These are phyloP conservation scores for Angomonas deanei DNA, from an alignment of 208 protist species.

Conservation along the genomic window DNA sequence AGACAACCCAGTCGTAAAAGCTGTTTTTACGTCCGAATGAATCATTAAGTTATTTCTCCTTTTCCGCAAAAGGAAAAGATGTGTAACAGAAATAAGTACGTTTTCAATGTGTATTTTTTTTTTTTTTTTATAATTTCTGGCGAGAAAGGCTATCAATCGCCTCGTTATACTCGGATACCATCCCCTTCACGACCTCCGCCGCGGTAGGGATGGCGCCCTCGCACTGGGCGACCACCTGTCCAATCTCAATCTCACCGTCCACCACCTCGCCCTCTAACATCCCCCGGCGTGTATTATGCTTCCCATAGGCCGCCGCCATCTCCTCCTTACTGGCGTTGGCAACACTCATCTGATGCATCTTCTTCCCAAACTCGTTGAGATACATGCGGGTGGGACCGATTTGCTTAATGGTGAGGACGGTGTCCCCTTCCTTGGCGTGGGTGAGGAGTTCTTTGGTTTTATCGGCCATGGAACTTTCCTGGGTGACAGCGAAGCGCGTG, in stretches of 20 bases:
- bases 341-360: slow-evolving; percentile 26
- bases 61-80: neutral
- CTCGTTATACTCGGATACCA: slow-evolving; percentile 48
- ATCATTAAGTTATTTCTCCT: too few relatives aligned
- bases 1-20: neutral
- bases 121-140: slow-evolving; percentile 18
- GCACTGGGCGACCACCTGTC: slow-evolving; percentile 37
- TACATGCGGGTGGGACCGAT: slow-evolving; percentile 51
- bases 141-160: slow-evolving; percentile 13
- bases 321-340: slow-evolving; percentile 35
- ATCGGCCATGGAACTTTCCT: slow-evolving; percentile 49
- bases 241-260: slow-evolving; percentile 61
- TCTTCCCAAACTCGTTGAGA: slow-evolving; percentile 56
- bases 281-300: slow-evolving; percentile 36
- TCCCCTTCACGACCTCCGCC: slow-evolving; percentile 33
- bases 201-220: slow-evolving; percentile 36
- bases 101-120: neutral
- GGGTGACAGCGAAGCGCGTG: slow-evolving; percentile 22
- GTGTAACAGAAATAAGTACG: neutral
- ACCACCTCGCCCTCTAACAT: slow-evolving; percentile 53
- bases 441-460: slow-evolving; percentile 18
- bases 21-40: neutral
- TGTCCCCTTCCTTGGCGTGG: slow-evolving; percentile 35
- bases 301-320: slow-evolving; percentile 31
- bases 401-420: slow-evolving; percentile 60